Conservation (phyloP, 2,329 filamentous ascomycete species). For the Colletotrichum salicis region DNA sequence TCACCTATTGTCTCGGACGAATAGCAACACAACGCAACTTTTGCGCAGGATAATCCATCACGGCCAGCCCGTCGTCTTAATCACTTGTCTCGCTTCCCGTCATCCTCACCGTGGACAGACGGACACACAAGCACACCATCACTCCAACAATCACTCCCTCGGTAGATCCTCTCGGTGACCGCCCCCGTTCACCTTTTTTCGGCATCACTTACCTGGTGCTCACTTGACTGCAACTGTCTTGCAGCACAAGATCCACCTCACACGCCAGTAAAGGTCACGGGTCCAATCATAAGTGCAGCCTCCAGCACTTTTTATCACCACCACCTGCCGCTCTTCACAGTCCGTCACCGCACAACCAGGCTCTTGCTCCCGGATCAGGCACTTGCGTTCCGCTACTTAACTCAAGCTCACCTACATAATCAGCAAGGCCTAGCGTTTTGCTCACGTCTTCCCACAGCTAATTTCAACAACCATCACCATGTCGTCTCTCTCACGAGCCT, state of each 20-base stretch:
- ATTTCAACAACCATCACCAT: slow-evolving; percentile 43
- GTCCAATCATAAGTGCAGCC: slow-evolving; percentile 33
- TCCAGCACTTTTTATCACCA: slow-evolving; percentile 16
- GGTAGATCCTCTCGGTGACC: slow-evolving; percentile 11
- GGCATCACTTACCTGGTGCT: slow-evolving; percentile 6
- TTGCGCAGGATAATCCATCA: slow-evolving; percentile 17
- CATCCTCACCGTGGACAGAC: not conserved
- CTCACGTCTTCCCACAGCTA: not conserved
- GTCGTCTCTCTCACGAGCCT: slow-evolving; percentile 75
- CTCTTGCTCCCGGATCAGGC: slow-evolving; percentile 20
- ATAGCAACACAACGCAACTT: slow-evolving; percentile 4
- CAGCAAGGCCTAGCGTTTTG: not conserved
- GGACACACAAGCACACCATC: slow-evolving; percentile 1
- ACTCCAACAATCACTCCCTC: slow-evolving; percentile 7
- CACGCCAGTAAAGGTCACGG: slow-evolving; percentile 22
- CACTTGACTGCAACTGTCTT: slow-evolving; percentile 34
- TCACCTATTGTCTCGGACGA: slow-evolving; percentile 23
- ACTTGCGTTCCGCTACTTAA: slow-evolving; percentile 17
- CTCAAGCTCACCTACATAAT: slow-evolving; percentile 14
- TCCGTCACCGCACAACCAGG: slow-evolving; percentile 12
- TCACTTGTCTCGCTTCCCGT: slow-evolving; percentile 2
- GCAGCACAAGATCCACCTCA: slow-evolving; percentile 31
- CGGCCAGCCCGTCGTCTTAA: slow-evolving; percentile 22
- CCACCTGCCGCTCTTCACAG: slow-evolving; percentile 22
- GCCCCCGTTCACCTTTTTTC: slow-evolving; percentile 6